Conservation (phyloP, 2,329 filamentous ascomycete species). For the Trichoderma citrinoviride region DNA sequence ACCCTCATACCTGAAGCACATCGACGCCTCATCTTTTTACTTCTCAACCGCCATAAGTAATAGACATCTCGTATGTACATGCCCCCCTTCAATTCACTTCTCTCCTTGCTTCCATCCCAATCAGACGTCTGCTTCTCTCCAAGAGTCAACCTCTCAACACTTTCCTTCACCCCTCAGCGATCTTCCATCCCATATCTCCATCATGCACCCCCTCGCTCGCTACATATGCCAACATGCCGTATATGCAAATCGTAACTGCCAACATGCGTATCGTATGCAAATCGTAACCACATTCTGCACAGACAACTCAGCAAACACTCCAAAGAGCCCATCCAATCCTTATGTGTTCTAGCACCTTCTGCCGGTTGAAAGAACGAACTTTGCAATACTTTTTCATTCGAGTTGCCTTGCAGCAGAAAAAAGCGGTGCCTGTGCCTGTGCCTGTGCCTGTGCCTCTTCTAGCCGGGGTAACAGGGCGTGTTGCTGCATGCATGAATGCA, state of each 20-base stretch:
- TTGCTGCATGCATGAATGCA: neutral
- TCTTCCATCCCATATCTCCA: too few species aligned
- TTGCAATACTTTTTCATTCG: neutral
- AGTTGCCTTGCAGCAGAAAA: neutral
- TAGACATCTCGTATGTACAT: too few species aligned
- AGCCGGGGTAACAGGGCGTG: conserved; percentile 3
- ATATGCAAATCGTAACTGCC: too few species aligned
- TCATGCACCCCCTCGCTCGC: neutral
- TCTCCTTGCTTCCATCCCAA: too few species aligned
- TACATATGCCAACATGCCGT: neutral
- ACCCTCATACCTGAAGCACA: too few species aligned
- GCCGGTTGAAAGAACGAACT: neutral
- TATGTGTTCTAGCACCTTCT: neutral
- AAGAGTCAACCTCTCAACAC: neutral
- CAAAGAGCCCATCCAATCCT: too few species aligned
- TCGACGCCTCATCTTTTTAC: too few species aligned
- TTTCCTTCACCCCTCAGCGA: neutral
- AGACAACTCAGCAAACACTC: conserved; percentile 10
- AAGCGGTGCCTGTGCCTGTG: neutral
- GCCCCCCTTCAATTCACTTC: too few species aligned
- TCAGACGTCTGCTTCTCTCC: too few species aligned
- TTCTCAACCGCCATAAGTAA: too few species aligned
- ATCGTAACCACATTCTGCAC: neutral
- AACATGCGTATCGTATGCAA: too few species aligned
- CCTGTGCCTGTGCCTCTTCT: conserved; percentile 7